phyloP scores from a whole-genome alignment of 306 rosid genomes.

The Leucaena leucocephala region DNA sequence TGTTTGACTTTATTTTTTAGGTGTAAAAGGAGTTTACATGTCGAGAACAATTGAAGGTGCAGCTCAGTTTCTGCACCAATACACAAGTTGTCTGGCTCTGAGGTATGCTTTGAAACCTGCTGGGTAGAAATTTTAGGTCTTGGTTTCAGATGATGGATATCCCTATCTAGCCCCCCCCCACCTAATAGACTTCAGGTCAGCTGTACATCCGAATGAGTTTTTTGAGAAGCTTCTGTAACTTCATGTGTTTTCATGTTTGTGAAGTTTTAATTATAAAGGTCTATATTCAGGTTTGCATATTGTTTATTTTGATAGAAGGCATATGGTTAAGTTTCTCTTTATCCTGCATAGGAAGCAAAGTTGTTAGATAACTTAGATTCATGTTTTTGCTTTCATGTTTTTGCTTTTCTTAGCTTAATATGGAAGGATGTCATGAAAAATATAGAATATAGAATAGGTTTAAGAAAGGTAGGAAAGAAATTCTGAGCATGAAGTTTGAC shows the following conservation, averaged over 20 bases:
- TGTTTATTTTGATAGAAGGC: not conserved
- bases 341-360: not conserved
- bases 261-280: not conserved
- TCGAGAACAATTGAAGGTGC: slow-evolving; percentile 82
- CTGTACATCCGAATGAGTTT: not conserved
- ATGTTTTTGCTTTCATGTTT: not conserved
- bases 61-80: slow-evolving; percentile 58
- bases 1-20: slow-evolving; percentile 44
- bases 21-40: slow-evolving; percentile 76
- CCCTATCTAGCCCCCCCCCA: not conserved
- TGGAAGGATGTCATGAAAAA: not conserved
- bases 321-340: not conserved
- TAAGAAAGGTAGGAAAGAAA: not conserved
- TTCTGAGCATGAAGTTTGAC: not conserved
- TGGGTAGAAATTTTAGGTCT: not conserved
- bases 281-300: not conserved
- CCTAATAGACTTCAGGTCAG: not conserved
- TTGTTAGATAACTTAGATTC: not conserved
- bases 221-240: not conserved
- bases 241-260: not conserved
- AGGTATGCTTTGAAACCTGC: slow-evolving; percentile 55
- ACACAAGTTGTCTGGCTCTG: slow-evolving; percentile 50
- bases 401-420: slow-evolving; percentile 1
- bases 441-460: not conserved
- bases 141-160: slow-evolving; percentile 4